Conservation (phyloP, 208 protist genomes). For the Leishmania amazonensis region DNA sequence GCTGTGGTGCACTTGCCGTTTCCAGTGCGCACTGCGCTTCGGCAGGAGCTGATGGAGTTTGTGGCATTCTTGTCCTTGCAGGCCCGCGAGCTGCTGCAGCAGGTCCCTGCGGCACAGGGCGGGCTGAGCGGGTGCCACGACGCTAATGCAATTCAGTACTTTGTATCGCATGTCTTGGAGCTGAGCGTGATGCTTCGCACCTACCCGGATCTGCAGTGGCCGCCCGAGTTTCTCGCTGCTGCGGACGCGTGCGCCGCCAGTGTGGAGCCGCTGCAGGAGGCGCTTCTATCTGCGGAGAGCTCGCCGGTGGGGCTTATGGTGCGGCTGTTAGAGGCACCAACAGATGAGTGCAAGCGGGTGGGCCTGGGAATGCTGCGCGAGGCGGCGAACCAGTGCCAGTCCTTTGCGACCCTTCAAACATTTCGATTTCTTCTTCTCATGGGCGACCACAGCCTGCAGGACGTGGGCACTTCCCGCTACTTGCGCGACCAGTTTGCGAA, state of each 20-base stretch:
- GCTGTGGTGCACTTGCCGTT: conserved; percentile 50
- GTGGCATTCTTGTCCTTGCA: conserved; percentile 41
- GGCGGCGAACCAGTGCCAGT: conserved; percentile 50
- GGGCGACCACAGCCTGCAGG: conserved; percentile 53
- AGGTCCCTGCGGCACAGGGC: conserved; percentile 40
- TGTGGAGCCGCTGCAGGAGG: conserved; percentile 24
- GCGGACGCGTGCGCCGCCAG: conserved; percentile 19
- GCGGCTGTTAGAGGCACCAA: conserved; percentile 40
- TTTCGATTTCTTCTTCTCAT: conserved; percentile 78
- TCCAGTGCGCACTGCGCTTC: conserved; percentile 33
- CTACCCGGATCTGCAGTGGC: conserved; percentile 18
- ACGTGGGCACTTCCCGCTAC: conserved; percentile 50
- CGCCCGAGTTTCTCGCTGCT: conserved; percentile 24
- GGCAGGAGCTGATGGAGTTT: conserved; percentile 49
- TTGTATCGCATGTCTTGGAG: conserved; percentile 31
- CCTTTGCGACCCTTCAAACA: conserved; percentile 67
- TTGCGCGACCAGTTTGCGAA: conserved; percentile 75
- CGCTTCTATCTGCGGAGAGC: conserved; percentile 28
- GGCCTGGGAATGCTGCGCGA: conserved; percentile 61
- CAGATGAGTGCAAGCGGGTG: conserved; percentile 36
- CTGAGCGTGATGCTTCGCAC: conserved; percentile 18
- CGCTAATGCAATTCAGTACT: conserved; percentile 37
- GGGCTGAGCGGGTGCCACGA: conserved; percentile 43
- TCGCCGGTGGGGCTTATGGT: conserved; percentile 42
- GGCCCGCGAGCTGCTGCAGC: conserved; percentile 39